Evolutionary conservation across 371 early-diverging fungal species (phyloP), one percentile per base, ranked within the genome.

Genomic region (Circinella umbellata): DNA sequence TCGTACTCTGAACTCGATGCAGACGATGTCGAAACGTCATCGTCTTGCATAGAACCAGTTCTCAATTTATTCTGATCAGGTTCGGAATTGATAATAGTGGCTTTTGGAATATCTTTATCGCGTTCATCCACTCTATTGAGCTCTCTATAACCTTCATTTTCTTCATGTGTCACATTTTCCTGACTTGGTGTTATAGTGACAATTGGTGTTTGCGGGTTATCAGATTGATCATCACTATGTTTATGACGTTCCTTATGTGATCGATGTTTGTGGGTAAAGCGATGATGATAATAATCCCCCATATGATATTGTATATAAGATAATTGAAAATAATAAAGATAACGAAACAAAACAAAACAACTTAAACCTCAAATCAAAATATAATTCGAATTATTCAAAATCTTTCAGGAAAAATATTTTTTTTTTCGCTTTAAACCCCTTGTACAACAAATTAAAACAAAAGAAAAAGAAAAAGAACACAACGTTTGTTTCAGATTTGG

Each of bases 71-170:
- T 67, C 7, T 67, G 68, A 14, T 18, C 61, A 6, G 68, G 67
- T 48, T 71, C 63, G 4, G 71, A 61, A n/a, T 67, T n/a, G 4
- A 48, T 18, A 20, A 67, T 67, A 27, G 27, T 36, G 49, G 68
- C 68, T 18, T 42, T 60, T 48, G 68, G 68, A 8, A 67, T 49
- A 17, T 20, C 61, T 49, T 42, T 49, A 34, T 67, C 68, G 15
- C 35, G 42, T n/a, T 18, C 20, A 13, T 36, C 51, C 4, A 67
- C 51, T 54, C 13, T 46, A 14, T 67, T 67, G 9, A 67, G 35
- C 17, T 67, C 68, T 10, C 54, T 36, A 27, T 38, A 37, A 17
- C 11, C 18, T 15, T 54, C 27, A 4, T 51, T 14, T 51, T 51
- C 51, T 5, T 15, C n/a, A 13, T 8, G 51, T 51, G 51, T 13